Evolutionary conservation across 2,329 filamentous ascomycete species (phyloP).

Genomic region (Xylariaceae sp.): DNA sequence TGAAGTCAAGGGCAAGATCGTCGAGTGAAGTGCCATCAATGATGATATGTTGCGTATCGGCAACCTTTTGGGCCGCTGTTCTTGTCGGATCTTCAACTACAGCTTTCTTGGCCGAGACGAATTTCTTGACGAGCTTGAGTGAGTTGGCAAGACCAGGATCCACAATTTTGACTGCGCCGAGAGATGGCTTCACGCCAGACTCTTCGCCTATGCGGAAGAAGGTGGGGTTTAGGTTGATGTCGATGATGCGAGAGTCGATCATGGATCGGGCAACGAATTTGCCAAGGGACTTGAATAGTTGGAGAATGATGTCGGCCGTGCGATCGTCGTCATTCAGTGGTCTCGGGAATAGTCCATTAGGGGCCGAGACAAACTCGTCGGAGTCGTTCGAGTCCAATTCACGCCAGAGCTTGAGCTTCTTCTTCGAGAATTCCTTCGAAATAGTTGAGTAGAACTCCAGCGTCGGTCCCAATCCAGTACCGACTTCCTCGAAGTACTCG

Average conservation of each 20-base stretch:
- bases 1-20: conserved; percentile 90
- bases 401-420: conserved; percentile 94
- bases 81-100: conserved; percentile 70
- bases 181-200: conserved; percentile 69
- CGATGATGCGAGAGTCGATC: conserved; percentile 97
- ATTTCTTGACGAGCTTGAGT: conserved; percentile 81
- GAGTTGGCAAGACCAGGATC: conserved; percentile 84
- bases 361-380: conserved; percentile 80
- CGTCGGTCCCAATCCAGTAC: conserved; percentile 90
- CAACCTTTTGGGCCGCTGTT: conserved; percentile 65
- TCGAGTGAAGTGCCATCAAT: conserved; percentile 77
- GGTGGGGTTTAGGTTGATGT: conserved; percentile 93
- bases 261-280: conserved; percentile 98
- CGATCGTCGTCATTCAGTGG: conserved; percentile 80
- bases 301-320: conserved; percentile 80
- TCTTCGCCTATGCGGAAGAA: conserved; percentile 92
- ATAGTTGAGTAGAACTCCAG: conserved; percentile 98
- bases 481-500: conserved; percentile 98
- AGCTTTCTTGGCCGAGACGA: conserved; percentile 74
- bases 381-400: conserved; percentile 73
- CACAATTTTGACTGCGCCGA: conserved; percentile 85
- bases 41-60: conserved; percentile 63
- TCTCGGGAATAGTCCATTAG: conserved; percentile 83
- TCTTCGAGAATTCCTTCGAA: conserved; percentile 95
- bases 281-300: conserved; percentile 87